Evolutionary conservation across 2,329 filamentous ascomycete genomes (phyloP).

Genomic region (Periglandula ipomoeae): DNA sequence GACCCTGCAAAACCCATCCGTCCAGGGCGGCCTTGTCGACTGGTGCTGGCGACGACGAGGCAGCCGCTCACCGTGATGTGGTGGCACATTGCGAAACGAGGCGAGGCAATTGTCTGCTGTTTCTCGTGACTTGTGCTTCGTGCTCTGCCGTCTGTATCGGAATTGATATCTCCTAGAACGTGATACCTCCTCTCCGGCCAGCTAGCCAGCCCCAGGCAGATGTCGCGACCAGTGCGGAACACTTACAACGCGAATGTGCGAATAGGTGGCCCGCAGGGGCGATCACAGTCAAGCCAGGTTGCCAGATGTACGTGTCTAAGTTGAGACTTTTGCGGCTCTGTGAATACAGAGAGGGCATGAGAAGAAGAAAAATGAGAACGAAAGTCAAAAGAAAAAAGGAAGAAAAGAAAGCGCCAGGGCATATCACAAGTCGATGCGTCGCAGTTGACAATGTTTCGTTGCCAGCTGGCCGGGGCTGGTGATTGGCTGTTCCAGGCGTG

Average conservation of each 20-base stretch:
- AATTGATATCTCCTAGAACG: neutral
- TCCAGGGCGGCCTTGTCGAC: too few species aligned
- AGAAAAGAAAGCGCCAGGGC: neutral
- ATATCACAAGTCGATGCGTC: neutral
- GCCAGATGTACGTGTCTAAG: too few species aligned
- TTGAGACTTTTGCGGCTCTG: too few species aligned
- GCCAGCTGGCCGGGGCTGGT: neutral
- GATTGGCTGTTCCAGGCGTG: constrained; percentile 10
- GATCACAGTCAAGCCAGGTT: too few species aligned
- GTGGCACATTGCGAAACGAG: constrained; percentile 1
- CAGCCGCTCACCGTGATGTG: constrained; percentile 3
- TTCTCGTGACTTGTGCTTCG: neutral
- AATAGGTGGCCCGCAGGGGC: too few species aligned
- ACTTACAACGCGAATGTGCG: too few species aligned
- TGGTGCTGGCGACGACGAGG: too few species aligned
- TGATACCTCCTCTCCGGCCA: neutral
- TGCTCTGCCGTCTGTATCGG: neutral
- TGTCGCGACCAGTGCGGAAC: too few species aligned
- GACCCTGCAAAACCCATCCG: constrained; percentile 1
- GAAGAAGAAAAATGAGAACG: too few species aligned
- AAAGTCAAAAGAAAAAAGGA: neutral
- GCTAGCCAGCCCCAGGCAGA: too few species aligned
- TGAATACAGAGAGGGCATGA: too few species aligned
- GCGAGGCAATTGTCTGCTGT: neutral
- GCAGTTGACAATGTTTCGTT: neutral